Conservation (phyloP, 176 grass and related monocot species). For the Triticum turgidum region DNA sequence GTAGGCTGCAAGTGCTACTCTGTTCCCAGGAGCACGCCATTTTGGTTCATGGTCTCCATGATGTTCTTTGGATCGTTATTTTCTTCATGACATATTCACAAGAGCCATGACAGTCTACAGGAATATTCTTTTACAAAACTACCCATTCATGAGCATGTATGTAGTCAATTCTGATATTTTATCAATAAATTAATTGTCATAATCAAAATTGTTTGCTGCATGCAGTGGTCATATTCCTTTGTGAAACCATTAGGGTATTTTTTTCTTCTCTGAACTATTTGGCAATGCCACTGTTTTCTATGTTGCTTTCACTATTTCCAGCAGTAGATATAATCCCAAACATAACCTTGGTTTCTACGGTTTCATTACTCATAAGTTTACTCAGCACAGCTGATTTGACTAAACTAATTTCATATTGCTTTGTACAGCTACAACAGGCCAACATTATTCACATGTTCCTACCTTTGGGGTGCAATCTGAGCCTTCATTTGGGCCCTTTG, state of each 20-base stretch:
- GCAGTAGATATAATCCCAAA: not conserved
- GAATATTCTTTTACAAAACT: not conserved
- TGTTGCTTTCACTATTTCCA: not conserved
- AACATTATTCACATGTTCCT: not conserved
- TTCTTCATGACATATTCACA: not conserved
- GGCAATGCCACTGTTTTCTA: not conserved
- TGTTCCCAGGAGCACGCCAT: not conserved
- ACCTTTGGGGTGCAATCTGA: not conserved
- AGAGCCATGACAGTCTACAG: not conserved
- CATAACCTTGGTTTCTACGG: not conserved
- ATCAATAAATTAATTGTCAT: not conserved
- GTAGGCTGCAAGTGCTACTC: not conserved
- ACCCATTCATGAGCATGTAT: not conserved
- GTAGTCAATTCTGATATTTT: not conserved
- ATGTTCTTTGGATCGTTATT: not conserved
- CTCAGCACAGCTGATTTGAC: not conserved
- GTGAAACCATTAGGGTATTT: not conserved
- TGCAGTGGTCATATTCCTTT: not conserved
- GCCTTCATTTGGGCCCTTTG: not conserved
- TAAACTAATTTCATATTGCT: constrained; percentile 6
- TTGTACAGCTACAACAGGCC: not conserved
- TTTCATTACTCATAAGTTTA: not conserved
- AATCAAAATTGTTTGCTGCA: not conserved
- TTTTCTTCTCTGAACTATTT: not conserved
- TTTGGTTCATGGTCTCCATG: not conserved